These are phyloP conservation scores for Fusarium sp. DNA, from an alignment of 2,329 filamentous ascomycete genomes.

Conservation along the genomic window DNA sequence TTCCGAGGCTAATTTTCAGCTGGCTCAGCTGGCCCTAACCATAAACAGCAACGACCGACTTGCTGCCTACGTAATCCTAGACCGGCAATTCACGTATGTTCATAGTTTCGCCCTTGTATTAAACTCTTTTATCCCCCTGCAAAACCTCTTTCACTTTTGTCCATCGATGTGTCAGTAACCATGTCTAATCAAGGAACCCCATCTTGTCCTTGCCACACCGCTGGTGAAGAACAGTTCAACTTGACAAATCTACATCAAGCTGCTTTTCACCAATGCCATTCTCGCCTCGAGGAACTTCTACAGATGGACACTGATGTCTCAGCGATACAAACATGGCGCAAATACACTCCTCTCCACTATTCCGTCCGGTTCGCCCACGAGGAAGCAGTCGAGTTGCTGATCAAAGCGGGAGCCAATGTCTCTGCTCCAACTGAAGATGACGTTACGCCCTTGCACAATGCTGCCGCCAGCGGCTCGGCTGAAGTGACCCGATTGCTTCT, in stretches of 20 bases:
- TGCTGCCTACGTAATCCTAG: background rate
- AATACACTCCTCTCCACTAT: background rate
- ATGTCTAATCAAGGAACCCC: background rate
- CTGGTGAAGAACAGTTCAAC: background rate
- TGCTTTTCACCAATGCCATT: background rate
- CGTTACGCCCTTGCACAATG: background rate
- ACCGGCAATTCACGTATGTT: background rate
- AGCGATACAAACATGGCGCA: background rate
- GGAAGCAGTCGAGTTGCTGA: background rate
- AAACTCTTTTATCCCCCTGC: no score
- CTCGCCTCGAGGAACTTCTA: background rate
- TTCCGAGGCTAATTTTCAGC: background rate
- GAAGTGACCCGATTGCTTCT: background rate
- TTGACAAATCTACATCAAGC: constrained; percentile 1
- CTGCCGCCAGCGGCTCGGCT: background rate
- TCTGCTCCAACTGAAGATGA: background rate
- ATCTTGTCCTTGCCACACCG: background rate
- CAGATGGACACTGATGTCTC: background rate
- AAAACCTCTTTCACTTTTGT: no score
- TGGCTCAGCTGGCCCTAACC: background rate
- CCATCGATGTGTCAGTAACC: accelerated
- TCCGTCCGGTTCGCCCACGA: background rate
- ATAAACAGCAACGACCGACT: background rate
- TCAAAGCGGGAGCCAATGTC: background rate
- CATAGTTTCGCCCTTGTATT: no score